Evolutionary conservation across 140 eudicot genomes (phyloP).

Genomic region (Cichorium intybus): DNA sequence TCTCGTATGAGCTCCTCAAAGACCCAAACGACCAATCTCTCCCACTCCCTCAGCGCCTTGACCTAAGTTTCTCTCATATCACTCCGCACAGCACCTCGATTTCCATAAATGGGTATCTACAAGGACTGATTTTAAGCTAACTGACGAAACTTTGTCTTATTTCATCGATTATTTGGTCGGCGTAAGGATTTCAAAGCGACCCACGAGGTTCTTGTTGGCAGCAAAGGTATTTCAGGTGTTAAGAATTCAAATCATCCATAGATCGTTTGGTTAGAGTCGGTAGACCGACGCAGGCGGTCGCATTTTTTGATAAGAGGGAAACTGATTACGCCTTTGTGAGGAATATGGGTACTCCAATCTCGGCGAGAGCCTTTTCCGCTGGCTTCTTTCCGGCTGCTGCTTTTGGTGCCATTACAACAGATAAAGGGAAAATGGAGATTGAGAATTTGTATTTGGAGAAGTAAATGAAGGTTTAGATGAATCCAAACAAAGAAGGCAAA

Average conservation of each 20-base stretch:
- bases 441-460: background rate
- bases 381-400: constrained; percentile 26
- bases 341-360: constrained; percentile 36
- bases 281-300: constrained; percentile 61
- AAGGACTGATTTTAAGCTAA: constrained; percentile 42
- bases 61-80: constrained; percentile 66
- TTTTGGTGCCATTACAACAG: constrained; percentile 18
- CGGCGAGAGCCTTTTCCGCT: background rate
- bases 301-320: constrained; percentile 72
- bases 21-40: constrained; percentile 41
- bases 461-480: background rate
- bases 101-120: constrained; percentile 68
- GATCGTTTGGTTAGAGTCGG: constrained; percentile 88
- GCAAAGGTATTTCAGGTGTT: constrained; percentile 42
- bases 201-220: constrained; percentile 54
- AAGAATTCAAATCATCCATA: constrained; percentile 38
- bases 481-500: too few species aligned
- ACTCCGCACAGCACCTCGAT: constrained; percentile 48
- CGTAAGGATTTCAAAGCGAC: constrained; percentile 80
- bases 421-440: background rate
- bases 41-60: constrained; percentile 60
- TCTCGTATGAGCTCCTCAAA: constrained; percentile 71
- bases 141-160: constrained; percentile 55
- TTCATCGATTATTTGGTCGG: constrained; percentile 77
- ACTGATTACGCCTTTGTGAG: constrained; percentile 75